Evolutionary conservation across 495 filamentous ascomycete genomes (phyloP).

Genomic region (Astrocystis sublimbata): DNA sequence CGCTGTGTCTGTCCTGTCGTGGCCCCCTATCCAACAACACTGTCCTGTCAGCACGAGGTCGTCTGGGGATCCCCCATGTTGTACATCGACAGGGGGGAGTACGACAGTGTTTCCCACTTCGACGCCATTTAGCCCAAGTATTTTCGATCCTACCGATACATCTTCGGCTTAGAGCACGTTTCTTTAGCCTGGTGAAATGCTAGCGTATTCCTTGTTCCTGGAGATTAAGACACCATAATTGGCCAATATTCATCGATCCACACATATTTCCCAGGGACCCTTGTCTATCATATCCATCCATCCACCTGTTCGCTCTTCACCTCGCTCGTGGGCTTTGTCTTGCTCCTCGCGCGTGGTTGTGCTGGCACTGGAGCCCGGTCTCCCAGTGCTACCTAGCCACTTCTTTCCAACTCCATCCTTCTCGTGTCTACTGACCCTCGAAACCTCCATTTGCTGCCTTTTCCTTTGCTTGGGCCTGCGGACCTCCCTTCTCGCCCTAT

Average conservation of each 20-base stretch:
- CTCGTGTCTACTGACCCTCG: neutral
- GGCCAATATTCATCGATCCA: neutral
- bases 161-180: conserved; percentile 1
- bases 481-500: neutral
- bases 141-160: neutral
- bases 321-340: conserved; percentile 8
- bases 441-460: neutral
- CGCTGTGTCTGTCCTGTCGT: neutral
- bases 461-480: neutral
- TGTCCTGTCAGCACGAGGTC: too few species aligned
- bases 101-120: neutral
- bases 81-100: conserved; percentile 13
- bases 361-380: conserved; percentile 11
- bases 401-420: neutral
- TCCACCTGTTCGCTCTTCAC: conserved; percentile 12
- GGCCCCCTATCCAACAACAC: neutral
- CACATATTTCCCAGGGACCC: conserved; percentile 10
- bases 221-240: neutral
- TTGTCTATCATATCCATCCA: neutral
- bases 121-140: neutral
- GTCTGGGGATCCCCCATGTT: neutral
- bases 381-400: conserved; percentile 2
- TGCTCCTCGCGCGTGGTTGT: neutral
- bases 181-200: conserved; percentile 7
- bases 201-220: conserved; percentile 13